These are phyloP conservation scores for Phytophthora boehmeriae DNA, from an alignment of 352 stramenopile species.

Conservation along the genomic window DNA sequence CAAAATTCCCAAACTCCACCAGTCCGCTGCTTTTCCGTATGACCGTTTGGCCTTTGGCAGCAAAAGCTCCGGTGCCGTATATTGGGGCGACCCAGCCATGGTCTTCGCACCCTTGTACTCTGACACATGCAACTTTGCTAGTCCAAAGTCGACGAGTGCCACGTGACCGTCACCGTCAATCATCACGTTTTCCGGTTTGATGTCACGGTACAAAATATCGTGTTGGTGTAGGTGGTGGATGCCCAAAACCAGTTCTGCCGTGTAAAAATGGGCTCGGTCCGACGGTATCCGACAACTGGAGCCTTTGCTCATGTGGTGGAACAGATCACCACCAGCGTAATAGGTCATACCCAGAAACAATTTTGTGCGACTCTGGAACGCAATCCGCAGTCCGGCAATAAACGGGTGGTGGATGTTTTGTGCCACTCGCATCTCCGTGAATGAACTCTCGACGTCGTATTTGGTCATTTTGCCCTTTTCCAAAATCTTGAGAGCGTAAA, in stretches of 20 bases:
- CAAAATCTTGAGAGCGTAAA: conserved; percentile 92
- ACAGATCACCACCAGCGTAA: conserved; percentile 85
- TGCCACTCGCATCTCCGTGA: conserved; percentile 89
- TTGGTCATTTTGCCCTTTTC: conserved; percentile 92
- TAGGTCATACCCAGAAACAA: conserved; percentile 91
- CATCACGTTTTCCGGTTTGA: conserved; percentile 97
- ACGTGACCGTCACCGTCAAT: conserved; percentile 96
- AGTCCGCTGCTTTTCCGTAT: conserved; percentile 89
- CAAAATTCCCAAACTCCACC: conserved; percentile 91
- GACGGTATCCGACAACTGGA: conserved; percentile 85
- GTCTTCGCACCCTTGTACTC: conserved; percentile 90
- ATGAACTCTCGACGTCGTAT: conserved; percentile 89
- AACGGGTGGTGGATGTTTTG: conserved; percentile 91
- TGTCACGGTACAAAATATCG: conserved; percentile 96
- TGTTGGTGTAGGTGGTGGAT: conserved; percentile 94
- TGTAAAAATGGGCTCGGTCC: conserved; percentile 91
- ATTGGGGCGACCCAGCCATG: conserved; percentile 88
- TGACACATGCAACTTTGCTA: conserved; percentile 93
- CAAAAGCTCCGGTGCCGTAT: conserved; percentile 85
- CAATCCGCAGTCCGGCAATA: conserved; percentile 84
- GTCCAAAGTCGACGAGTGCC: conserved; percentile 94
- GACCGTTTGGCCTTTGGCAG: conserved; percentile 86
- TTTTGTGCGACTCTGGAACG: conserved; percentile 88
- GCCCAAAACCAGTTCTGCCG: conserved; percentile 91
- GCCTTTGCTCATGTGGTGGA: conserved; percentile 91